Conservation (phyloP, 2,329 filamentous ascomycete species). For the Colletotrichum sp. region DNA sequence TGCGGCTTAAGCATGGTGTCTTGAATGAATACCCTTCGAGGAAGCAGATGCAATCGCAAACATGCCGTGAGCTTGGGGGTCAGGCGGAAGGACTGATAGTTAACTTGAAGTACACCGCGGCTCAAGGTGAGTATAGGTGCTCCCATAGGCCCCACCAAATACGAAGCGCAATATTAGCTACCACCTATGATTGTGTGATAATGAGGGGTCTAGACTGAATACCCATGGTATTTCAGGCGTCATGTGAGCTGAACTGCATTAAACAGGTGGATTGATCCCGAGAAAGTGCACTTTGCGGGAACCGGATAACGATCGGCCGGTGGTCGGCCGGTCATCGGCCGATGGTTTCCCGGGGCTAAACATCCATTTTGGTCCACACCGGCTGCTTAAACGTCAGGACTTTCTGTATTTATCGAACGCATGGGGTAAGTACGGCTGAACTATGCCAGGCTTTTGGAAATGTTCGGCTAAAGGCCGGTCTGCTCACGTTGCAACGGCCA, state of each 20-base stretch:
- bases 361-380: not conserved
- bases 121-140: not conserved
- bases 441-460: not conserved
- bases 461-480: not conserved
- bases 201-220: not conserved
- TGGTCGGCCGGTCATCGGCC: not conserved
- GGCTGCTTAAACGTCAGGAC: not conserved
- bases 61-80: not conserved
- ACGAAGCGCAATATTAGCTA: not conserved
- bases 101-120: not conserved
- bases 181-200: not conserved
- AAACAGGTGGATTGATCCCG: not conserved
- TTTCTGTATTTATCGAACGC: not conserved
- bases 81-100: not conserved
- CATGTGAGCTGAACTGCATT: not conserved
- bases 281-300: not conserved
- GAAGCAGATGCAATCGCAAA: not conserved
- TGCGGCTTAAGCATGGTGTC: conserved; percentile 24
- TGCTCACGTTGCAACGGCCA: not conserved
- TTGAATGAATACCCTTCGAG: not conserved
- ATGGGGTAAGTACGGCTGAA: not conserved
- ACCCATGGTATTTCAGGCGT: not conserved
- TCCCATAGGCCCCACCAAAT: not conserved
- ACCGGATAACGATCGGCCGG: not conserved
- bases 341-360: not conserved